These are phyloP conservation scores for Vanrija sp. DNA, from an alignment of 1,284 basidiomycete species.

Conservation along the genomic window DNA sequence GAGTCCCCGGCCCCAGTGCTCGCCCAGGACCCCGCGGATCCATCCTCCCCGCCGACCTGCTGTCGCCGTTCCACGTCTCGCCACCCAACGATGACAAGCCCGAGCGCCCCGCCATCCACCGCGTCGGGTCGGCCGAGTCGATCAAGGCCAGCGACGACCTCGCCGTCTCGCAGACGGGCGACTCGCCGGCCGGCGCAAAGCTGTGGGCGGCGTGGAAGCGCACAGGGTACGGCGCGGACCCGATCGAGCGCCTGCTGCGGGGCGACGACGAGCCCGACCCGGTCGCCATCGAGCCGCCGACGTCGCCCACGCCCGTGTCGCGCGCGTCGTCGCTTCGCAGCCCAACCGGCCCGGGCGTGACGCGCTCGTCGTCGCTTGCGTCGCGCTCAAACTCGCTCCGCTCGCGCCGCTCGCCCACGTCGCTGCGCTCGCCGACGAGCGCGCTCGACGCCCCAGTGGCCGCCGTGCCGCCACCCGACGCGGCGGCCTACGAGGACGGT, in stretches of 20 bases:
- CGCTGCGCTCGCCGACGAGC: background rate
- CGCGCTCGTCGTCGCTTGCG: constrained; percentile 5
- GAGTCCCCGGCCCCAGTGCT: constrained; percentile 21
- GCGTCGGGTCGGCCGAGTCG: constrained; percentile 28
- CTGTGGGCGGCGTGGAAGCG: constrained; percentile 35
- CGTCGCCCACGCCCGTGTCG: background rate
- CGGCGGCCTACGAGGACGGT: constrained; percentile 31
- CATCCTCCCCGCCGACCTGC: constrained; percentile 22
- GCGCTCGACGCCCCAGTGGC: background rate
- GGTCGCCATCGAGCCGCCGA: background rate
- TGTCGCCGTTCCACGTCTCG: background rate
- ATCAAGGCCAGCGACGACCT: constrained; percentile 30
- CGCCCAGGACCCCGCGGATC: constrained; percentile 30
- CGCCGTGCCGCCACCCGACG: background rate
- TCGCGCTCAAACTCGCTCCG: background rate
- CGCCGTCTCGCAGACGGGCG: background rate
- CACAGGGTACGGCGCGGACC: constrained; percentile 9
- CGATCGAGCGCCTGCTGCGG: constrained; percentile 3
- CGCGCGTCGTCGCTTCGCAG: background rate
- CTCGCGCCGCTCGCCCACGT: background rate
- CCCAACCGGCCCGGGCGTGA: background rate
- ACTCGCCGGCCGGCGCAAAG: constrained; percentile 29
- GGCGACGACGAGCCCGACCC: constrained; percentile 2
- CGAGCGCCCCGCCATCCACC: constrained; percentile 3
- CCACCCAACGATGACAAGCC: constrained; percentile 1